Conservation (phyloP, 2,329 filamentous ascomycete species). For the Aureobasidium zeae region DNA sequence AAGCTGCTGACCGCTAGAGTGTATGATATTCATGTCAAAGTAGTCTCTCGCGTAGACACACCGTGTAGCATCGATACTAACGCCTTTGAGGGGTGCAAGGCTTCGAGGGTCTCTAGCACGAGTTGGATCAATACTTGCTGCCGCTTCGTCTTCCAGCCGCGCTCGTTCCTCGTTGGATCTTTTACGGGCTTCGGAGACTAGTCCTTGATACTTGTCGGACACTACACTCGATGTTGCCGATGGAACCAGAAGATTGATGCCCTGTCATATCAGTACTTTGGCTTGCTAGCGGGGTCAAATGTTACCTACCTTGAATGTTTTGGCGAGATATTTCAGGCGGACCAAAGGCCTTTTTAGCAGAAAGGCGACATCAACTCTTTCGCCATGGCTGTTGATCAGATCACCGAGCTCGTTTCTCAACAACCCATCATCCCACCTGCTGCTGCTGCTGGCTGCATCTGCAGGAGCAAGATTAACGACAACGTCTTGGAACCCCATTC, state of each 20-base stretch:
- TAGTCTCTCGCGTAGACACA: conserved; percentile 85
- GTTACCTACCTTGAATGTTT: conserved; percentile 59
- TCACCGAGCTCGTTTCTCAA: conserved; percentile 52
- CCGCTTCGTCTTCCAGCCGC: conserved; percentile 75
- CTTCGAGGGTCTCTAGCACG: conserved; percentile 71
- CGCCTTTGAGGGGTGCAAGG: conserved; percentile 58
- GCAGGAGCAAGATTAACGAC: conserved; percentile 83
- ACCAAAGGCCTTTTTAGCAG: conserved; percentile 82
- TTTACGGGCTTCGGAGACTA: conserved; percentile 69
- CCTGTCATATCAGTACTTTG: conserved; percentile 33
- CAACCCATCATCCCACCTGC: conserved; percentile 44
- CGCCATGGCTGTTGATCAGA: conserved; percentile 62
- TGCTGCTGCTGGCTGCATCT: conserved; percentile 42
- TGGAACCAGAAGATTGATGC: conserved; percentile 48
- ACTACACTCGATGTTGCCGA: conserved; percentile 51
- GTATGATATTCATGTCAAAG: conserved; percentile 74
- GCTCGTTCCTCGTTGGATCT: conserved; percentile 64
- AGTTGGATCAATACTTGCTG: conserved; percentile 70
- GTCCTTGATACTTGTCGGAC: conserved; percentile 54
- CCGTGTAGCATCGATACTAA: conserved; percentile 64
- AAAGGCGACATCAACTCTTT: conserved; percentile 89
- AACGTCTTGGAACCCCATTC: conserved; percentile 87
- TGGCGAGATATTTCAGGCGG: conserved; percentile 76
- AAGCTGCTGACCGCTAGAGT: conserved; percentile 83
- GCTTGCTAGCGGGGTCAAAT: conserved; percentile 3